Conservation (phyloP, 2,329 filamentous ascomycete genomes). For the Pyrenochaeta sp. region DNA sequence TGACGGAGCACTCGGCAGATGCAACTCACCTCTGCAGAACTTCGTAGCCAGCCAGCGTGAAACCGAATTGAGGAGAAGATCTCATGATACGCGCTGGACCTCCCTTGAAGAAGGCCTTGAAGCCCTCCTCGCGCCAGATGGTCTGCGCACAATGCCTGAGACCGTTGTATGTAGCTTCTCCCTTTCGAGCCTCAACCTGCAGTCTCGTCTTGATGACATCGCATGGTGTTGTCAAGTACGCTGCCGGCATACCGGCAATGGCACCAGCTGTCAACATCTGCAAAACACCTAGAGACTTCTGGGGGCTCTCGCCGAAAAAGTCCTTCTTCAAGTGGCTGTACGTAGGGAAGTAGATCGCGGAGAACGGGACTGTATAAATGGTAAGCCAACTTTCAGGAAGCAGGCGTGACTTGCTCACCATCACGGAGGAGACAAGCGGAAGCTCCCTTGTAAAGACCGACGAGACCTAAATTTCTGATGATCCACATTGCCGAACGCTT, state of each 20-base stretch:
- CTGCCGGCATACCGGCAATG: conserved; percentile 68
- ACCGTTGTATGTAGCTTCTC: conserved; percentile 85
- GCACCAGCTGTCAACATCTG: conserved; percentile 94
- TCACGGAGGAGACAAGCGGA: conserved; percentile 93
- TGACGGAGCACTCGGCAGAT: too few species aligned
- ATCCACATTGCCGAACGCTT: conserved; percentile 98
- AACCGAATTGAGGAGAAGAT: conserved; percentile 96
- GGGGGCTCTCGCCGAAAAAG: conserved; percentile 86
- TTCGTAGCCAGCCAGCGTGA: conserved; percentile 95
- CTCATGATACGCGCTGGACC: conserved; percentile 93
- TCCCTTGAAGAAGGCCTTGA: conserved; percentile 98
- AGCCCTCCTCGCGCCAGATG: conserved; percentile 88
- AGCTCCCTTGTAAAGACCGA: conserved; percentile 96
- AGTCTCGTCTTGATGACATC: conserved; percentile 99
- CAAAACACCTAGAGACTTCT: conserved; percentile 86
- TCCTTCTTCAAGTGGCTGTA: conserved; percentile 95
- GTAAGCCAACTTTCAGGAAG: conserved; percentile 13
- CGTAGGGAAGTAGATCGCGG: conserved; percentile 97
- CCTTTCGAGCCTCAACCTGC: conserved; percentile 96
- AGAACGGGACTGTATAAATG: conserved; percentile 76
- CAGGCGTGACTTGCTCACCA: conserved; percentile 34
- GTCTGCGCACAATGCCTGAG: conserved; percentile 85
- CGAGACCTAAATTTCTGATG: conserved; percentile 88
- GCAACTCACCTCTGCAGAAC: conserved; percentile 71
- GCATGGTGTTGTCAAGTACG: conserved; percentile 93